Percentiles rank a stretch among this genome's conserved stretches.
phyloP scores from a whole-genome alignment of 2,329 filamentous ascomycete genomes.

The Pestalotiopsis sp. region DNA sequence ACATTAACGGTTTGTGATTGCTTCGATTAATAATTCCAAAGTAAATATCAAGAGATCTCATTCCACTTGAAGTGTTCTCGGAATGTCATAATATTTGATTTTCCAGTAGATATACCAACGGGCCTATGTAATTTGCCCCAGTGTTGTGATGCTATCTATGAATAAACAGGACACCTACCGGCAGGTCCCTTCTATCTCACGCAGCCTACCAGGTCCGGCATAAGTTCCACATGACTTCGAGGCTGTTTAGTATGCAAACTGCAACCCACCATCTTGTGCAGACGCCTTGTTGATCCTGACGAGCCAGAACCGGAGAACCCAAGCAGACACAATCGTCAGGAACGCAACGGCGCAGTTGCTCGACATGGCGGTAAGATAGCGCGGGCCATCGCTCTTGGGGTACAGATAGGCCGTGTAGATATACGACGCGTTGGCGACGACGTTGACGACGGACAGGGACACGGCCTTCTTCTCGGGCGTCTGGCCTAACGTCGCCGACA shows the following conservation, averaged over 20 bases:
- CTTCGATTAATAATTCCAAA: not conserved
- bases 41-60: too few relatives aligned
- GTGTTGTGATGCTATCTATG: too few relatives aligned
- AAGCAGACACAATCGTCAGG: not conserved
- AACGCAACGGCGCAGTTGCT: constrained; percentile 23
- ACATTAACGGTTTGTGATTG: not conserved
- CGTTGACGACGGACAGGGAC: constrained; percentile 42
- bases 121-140: too few relatives aligned
- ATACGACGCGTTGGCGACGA: constrained; percentile 42
- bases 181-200: too few relatives aligned
- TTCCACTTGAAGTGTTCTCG: too few relatives aligned
- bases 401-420: constrained; percentile 48
- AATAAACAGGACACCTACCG: too few relatives aligned
- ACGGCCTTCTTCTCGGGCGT: constrained; percentile 45
- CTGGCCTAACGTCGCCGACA: constrained; percentile 38
- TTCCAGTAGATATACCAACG: too few relatives aligned
- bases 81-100: too few relatives aligned
- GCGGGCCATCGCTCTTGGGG: constrained; percentile 38
- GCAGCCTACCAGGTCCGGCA: not conserved
- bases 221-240: too few relatives aligned
- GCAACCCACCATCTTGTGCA: not conserved
- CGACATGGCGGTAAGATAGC: constrained; percentile 41
- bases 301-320: constrained; percentile 3
- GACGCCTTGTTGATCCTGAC: not conserved
- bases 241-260: constrained; percentile 1